A percentile compares a stretch with the other conserved stretches of the same genome.
Evolutionary conservation across 2,329 filamentous ascomycete species (phyloP).

Genomic region (Aureobasidium sp.): DNA sequence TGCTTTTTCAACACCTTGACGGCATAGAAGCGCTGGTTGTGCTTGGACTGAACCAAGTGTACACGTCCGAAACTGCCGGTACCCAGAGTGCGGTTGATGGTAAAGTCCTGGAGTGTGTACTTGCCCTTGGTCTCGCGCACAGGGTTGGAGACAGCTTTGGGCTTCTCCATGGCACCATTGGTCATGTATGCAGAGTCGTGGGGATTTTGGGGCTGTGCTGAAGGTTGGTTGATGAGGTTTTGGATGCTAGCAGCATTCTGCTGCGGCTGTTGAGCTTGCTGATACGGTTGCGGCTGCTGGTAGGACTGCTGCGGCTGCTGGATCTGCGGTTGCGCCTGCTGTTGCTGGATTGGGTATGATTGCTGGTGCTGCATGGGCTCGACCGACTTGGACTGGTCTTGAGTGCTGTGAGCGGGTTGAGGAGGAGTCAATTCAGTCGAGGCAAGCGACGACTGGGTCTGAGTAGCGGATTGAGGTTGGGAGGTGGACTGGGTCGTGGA

Average conservation of each 20-base stretch:
- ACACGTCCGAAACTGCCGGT: constrained; percentile 96
- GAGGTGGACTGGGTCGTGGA: not conserved
- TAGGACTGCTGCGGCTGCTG: constrained; percentile 19
- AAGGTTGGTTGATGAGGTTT: constrained; percentile 68
- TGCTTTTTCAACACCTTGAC: constrained; percentile 98
- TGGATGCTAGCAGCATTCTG: constrained; percentile 75
- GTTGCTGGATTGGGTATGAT: constrained; percentile 9
- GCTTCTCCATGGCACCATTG: constrained; percentile 33
- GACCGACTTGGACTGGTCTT: constrained; percentile 25
- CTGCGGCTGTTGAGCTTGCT: constrained; percentile 34
- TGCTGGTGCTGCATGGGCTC: constrained; percentile 36
- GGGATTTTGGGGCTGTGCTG: constrained; percentile 37
- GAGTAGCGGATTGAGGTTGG: not conserved
- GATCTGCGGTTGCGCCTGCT: constrained; percentile 18
- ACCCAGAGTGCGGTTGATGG: constrained; percentile 81
- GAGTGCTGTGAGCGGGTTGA: not conserved
- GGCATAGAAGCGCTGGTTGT: constrained; percentile 97
- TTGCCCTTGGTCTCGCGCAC: constrained; percentile 84
- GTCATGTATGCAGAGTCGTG: constrained; percentile 30
- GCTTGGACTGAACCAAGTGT: constrained; percentile 92
- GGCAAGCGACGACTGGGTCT: constrained; percentile 15
- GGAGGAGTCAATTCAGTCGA: constrained; percentile 7
- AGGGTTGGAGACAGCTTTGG: constrained; percentile 29
- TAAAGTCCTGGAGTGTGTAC: constrained; percentile 88
- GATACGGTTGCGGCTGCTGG: constrained; percentile 10